phyloP scores from a whole-genome alignment of 371 early-diverging fungal species.

The Mortierella sp. region DNA sequence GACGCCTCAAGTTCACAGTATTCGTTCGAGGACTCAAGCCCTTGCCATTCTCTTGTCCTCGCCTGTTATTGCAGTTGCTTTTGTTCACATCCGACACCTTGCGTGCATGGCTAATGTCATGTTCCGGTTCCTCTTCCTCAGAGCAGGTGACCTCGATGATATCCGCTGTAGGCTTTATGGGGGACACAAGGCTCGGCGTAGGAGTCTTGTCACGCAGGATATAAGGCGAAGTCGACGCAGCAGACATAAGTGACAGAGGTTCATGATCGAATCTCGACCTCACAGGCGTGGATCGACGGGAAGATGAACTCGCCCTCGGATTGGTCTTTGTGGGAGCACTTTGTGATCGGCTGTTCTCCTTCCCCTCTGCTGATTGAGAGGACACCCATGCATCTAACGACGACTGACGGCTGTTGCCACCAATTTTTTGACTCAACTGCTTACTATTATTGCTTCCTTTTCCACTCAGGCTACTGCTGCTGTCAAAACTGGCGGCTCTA shows the following conservation, averaged over 20 bases:
- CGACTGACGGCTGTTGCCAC: constrained; percentile 44
- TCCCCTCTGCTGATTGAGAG: not conserved
- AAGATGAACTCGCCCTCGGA: not conserved
- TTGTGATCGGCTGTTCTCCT: constrained; percentile 1
- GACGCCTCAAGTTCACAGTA: no score
- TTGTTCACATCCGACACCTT: constrained; percentile 1
- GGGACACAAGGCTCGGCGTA: constrained; percentile 7
- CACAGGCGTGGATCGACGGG: constrained; percentile 1
- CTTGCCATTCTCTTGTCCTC: no score
- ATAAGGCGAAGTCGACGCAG: constrained; percentile 19
- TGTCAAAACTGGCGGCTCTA: not conserved
- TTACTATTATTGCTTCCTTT: not conserved
- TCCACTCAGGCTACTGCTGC: not conserved
- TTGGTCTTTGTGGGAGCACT: not conserved
- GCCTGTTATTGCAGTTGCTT: not conserved
- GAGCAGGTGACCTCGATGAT: constrained; percentile 25
- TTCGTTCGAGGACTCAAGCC: no score
- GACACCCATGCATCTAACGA: constrained; percentile 42
- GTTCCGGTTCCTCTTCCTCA: constrained; percentile 23
- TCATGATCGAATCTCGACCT: constrained; percentile 25
- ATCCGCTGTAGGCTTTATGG: constrained; percentile 14
- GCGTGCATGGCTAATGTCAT: constrained; percentile 5
- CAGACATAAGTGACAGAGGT: constrained; percentile 30
- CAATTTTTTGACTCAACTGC: constrained; percentile 2
- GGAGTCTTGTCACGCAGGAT: constrained; percentile 17